Base-by-base conservation (phyloP, 306 rosid genomes). In the Pueraria montana region DNA sequence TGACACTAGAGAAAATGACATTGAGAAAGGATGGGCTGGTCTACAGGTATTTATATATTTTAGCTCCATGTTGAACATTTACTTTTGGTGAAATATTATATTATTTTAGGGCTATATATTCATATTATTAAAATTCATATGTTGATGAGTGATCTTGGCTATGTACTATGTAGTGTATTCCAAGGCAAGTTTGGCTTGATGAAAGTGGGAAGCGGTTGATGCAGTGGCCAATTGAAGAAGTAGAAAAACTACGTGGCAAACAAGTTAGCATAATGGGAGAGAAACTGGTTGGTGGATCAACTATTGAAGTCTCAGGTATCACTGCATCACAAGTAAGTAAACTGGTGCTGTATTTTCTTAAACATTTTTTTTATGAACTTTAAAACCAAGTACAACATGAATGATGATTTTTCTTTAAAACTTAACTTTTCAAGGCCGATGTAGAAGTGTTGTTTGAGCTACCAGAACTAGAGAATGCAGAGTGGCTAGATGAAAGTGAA, bases 11-110 rank as follows among this genome's bases (percentile, higher is more conserved):
- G 77, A 77, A 20, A 88, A 87, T 80, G 93, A 84, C 61, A 80
- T 85, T 58, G 50, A 59, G 42, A 91, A 89, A 88, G 94, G 91
- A 68, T 92, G 97, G 97, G 87, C 94, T 16, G 97, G 97, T 40
- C 62, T 92, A 61, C 97, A 90, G 93, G 94, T 92, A 86, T 27
- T 71, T 14, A 34, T 34, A 34, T 34, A 16, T 26, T 46, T 65
- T 78, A 2, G 12, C 32, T 61, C 18, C 3, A 48, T 14, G 18
- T 48, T 14, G 18, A 18, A 18, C 6, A 13, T 14, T 13, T 13
- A 12, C 52, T 2, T 46, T 12, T 46, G n/a, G n/a, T n/a, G n/a
- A n/a, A n/a, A n/a, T n/a, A n/a, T n/a, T n/a, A n/a, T n/a, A n/a
- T n/a, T 34, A 5, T 34, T 34, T 34, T 34, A 34, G 40, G 40